phyloP scores from a whole-genome alignment of 225 moss, liverwort and hornwort species.

The Bryum argenteum region DNA sequence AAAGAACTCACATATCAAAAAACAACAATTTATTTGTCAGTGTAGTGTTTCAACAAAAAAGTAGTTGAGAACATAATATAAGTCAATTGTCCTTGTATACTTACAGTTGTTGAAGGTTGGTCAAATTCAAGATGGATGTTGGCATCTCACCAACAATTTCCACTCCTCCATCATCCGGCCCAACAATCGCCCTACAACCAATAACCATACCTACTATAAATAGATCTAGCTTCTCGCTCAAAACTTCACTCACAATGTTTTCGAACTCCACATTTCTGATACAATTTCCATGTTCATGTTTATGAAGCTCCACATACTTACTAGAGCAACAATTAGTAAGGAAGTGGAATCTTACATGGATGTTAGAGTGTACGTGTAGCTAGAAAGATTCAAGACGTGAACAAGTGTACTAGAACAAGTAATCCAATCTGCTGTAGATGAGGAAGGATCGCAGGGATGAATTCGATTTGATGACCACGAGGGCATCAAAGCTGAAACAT shows the following conservation, averaged over 20 bases:
- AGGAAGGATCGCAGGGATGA: slow-evolving; percentile 23
- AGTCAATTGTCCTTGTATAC: background rate
- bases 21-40: no score
- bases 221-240: background rate
- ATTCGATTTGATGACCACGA: slow-evolving; percentile 16
- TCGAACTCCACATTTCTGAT: background rate
- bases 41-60: background rate
- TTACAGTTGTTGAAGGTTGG: slow-evolving; percentile 29
- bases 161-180: background rate
- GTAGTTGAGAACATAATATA: background rate
- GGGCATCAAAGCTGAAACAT: slow-evolving; percentile 32
- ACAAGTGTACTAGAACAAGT: background rate
- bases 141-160: slow-evolving; percentile 25
- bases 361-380: slow-evolving; percentile 17
- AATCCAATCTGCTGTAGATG: slow-evolving; percentile 15
- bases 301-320: background rate
- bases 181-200: slow-evolving; percentile 5
- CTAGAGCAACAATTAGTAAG: background rate
- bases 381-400: slow-evolving; percentile 25
- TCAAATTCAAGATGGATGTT: slow-evolving; percentile 11
- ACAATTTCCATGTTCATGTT: no score
- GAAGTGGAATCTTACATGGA: slow-evolving; percentile 4
- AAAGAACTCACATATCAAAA: no score
- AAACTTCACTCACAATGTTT: background rate
- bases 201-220: background rate